Conservation (phyloP, 1,139 yeast genomes). For the Geotrichum phurueaensis region DNA sequence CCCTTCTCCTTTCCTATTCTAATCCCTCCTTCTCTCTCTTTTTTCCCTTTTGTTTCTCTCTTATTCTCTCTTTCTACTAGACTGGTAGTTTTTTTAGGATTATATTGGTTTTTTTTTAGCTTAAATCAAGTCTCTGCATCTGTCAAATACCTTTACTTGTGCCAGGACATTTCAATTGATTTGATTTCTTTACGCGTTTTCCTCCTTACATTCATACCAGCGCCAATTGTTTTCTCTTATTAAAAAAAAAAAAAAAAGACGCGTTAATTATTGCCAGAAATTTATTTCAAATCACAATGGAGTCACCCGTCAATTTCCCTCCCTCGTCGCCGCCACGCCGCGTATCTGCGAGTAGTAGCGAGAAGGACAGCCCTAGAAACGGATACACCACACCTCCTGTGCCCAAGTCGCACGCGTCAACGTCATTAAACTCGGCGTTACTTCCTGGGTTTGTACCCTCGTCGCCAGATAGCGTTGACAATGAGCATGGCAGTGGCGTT, state of each 20-base stretch:
- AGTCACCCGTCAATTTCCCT: slow-evolving; percentile 16
- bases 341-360: not conserved
- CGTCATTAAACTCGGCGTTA: not conserved
- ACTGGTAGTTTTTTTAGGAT: not conserved
- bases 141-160: no score
- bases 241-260: not conserved
- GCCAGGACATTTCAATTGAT: no score
- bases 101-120: not conserved
- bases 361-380: slow-evolving; percentile 9
- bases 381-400: slow-evolving; percentile 5
- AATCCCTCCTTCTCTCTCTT: not conserved
- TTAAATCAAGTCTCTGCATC: no score
- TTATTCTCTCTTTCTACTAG: not conserved
- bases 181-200: no score
- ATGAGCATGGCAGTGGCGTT: not conserved
- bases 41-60: not conserved
- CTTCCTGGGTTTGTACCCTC: slow-evolving; percentile 13
- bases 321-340: slow-evolving; percentile 21
- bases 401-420: not conserved
- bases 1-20: not conserved
- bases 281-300: not conserved
- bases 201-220: not conserved
- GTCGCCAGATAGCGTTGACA: slow-evolving; percentile 2
- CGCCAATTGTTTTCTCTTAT: not conserved
- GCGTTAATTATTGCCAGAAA: not conserved